A percentile compares a stretch with the other conserved stretches of the same genome.
phyloP scores from a whole-genome alignment of 768 basidiomycete species.

The Omphalotus guepiniiformis region DNA sequence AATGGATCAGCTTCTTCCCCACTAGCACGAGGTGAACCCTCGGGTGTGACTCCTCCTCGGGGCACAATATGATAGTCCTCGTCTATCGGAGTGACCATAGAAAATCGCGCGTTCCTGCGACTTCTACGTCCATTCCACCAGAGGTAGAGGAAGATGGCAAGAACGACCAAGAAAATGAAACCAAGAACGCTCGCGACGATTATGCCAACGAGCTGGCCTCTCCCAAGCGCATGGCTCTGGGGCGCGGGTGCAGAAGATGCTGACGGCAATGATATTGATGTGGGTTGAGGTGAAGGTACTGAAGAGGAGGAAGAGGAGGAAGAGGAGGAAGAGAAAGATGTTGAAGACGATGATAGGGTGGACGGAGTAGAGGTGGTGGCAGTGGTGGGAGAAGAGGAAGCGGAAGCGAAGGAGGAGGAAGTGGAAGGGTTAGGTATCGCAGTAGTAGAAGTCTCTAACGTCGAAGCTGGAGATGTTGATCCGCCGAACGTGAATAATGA shows the following conservation, averaged over 20 bases:
- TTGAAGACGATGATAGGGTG: slow-evolving; percentile 26
- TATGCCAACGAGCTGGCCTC: slow-evolving; percentile 48
- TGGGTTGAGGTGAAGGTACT: slow-evolving; percentile 21
- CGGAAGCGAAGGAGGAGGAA: slow-evolving; percentile 25
- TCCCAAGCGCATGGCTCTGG: slow-evolving; percentile 22
- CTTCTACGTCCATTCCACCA: slow-evolving; percentile 46
- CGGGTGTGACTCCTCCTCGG: slow-evolving; percentile 35
- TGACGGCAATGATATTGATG: slow-evolving; percentile 22
- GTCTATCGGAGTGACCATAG: slow-evolving; percentile 27
- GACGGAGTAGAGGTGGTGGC: slow-evolving; percentile 22
- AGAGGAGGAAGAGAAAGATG: slow-evolving; percentile 26
- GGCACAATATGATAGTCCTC: slow-evolving; percentile 37
- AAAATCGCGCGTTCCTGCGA: slow-evolving; percentile 26
- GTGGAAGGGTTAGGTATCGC: slow-evolving; percentile 21
- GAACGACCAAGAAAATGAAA: slow-evolving; percentile 52
- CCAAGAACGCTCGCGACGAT: slow-evolving; percentile 60
- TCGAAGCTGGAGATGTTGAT: slow-evolving; percentile 55
- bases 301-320: slow-evolving; percentile 20
- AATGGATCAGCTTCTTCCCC: slow-evolving; percentile 71
- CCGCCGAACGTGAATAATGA: slow-evolving; percentile 74
- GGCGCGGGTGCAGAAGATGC: slow-evolving; percentile 17
- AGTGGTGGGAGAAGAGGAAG: slow-evolving; percentile 24
- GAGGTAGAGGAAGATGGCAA: slow-evolving; percentile 41
- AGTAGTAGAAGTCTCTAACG: slow-evolving; percentile 14
- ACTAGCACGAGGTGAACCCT: slow-evolving; percentile 64